Evolutionary conservation across 768 basidiomycete species (phyloP).

Genomic region (Lepiota subincarnata): DNA sequence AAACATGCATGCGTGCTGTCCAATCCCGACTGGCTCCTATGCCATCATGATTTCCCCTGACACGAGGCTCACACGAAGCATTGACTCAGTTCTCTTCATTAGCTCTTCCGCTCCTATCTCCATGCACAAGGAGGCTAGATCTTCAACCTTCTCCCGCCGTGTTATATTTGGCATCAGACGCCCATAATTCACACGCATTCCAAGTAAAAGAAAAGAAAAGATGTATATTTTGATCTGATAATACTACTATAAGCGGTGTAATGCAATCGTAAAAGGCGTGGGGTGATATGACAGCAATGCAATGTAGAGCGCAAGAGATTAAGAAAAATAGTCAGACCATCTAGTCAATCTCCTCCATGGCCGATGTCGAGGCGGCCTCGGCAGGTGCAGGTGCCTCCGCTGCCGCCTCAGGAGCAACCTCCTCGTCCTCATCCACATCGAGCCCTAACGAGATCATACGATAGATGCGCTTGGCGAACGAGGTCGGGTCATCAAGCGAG

Average conservation of each 20-base stretch:
- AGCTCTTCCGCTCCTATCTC: not conserved
- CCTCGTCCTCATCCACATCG: constrained; percentile 80
- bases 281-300: constrained; percentile 25
- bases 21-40: not conserved
- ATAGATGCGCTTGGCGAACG: constrained; percentile 94
- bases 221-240: not conserved
- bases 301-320: constrained; percentile 20
- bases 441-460: constrained; percentile 94
- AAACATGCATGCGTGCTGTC: not conserved
- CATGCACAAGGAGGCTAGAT: not conserved
- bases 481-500: constrained; percentile 91
- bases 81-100: not conserved
- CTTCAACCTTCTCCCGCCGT: not conserved
- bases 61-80: constrained; percentile 13
- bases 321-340: constrained; percentile 14
- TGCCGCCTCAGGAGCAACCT: constrained; percentile 31
- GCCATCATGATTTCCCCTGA: not conserved
- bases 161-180: not conserved
- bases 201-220: not conserved
- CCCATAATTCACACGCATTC: not conserved
- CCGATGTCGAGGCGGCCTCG: constrained; percentile 66
- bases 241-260: constrained; percentile 7
- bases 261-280: constrained; percentile 12
- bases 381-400: constrained; percentile 46
- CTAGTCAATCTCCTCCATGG: constrained; percentile 98